Conservation (phyloP, 352 stramenopile genomes). For the Globisporangium sylvaticum region DNA sequence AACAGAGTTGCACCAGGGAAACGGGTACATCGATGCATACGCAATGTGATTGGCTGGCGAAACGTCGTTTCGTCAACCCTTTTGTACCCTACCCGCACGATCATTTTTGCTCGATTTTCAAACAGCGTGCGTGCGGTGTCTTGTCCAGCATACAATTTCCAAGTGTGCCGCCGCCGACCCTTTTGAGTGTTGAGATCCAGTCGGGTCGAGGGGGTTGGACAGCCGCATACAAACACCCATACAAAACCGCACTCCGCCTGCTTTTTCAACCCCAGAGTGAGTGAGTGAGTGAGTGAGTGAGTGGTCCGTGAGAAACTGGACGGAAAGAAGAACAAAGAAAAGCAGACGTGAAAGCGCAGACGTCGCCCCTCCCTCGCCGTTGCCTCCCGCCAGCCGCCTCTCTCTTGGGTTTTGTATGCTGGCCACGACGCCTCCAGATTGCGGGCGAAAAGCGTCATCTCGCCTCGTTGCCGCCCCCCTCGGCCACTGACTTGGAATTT, state of each 20-base stretch:
- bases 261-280: background rate
- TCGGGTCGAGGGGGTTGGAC: slow-evolving; percentile 14
- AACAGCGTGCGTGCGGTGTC: background rate
- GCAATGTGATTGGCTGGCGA: background rate
- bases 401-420: slow-evolving; percentile 1
- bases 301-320: slow-evolving; percentile 24
- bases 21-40: background rate
- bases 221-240: slow-evolving; percentile 26
- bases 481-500: slow-evolving; percentile 29
- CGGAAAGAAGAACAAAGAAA: slow-evolving; percentile 23
- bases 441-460: slow-evolving; percentile 20
- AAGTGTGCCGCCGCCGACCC: slow-evolving; percentile 17
- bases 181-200: slow-evolving; percentile 31
- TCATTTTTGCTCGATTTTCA: background rate
- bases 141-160: slow-evolving; percentile 23
- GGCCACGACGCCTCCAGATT: slow-evolving; percentile 6
- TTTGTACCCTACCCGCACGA: background rate
- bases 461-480: slow-evolving; percentile 37
- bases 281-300: slow-evolving; percentile 5
- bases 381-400: slow-evolving; percentile 7
- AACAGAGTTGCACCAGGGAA: too few species aligned
- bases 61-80: background rate
- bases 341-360: slow-evolving; percentile 1
- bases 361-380: slow-evolving; percentile 22
- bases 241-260: slow-evolving; percentile 11